Evolutionary conservation across 2,329 filamentous ascomycete species (phyloP), one percentile per base, ranked within the genome.

Genomic region (Cladophialophora yegresii): DNA sequence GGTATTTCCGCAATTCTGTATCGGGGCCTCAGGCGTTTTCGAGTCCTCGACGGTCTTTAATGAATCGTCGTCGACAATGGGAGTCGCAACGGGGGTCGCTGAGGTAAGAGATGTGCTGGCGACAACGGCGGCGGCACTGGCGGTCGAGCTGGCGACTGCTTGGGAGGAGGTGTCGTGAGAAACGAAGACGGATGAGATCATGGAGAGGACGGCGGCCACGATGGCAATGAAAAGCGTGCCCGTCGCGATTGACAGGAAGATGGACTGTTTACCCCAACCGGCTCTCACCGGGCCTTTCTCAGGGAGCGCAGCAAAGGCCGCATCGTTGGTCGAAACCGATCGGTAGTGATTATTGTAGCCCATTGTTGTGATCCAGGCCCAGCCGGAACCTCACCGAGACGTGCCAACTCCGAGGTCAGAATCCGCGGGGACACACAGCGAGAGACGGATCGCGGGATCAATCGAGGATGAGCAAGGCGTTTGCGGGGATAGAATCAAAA

Each of bases 181-280:
- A 32, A 68, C 61, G 20, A 68, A 60, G 26, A 62, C 66, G 12
- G 66, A 68, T 13, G 61, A 63, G 49, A 68, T 53, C n/a, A 64
- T 64, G 28, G 66, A 66, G 13, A 68, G 56, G 4, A 68, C 62
- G 30, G 66, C 66, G 9, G 62, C 66, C 32, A 68, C 59, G 22
- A 68, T 58, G 26, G 66, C 66, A 12, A 68, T 55, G 47, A 68
- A 68, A 3, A 68, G 56, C 7, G 64, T 66, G 26, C 64, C 66
- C 8, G 66, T 68, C n/a, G 66, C 66, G 20, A 68, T 45, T 1
- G 66, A 66, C 8, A 68, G 56, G 22, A 64, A 59, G 40, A 68
- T 58, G 23, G 66, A 68, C 51, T 68, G 66, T 30, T 68, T 68
- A 33, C 66, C 66, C 66, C 66, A 68, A 56, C 66, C 66, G 22